Conservation (phyloP, 2,329 filamentous ascomycete species). For the Colletotrichum paranaense region DNA sequence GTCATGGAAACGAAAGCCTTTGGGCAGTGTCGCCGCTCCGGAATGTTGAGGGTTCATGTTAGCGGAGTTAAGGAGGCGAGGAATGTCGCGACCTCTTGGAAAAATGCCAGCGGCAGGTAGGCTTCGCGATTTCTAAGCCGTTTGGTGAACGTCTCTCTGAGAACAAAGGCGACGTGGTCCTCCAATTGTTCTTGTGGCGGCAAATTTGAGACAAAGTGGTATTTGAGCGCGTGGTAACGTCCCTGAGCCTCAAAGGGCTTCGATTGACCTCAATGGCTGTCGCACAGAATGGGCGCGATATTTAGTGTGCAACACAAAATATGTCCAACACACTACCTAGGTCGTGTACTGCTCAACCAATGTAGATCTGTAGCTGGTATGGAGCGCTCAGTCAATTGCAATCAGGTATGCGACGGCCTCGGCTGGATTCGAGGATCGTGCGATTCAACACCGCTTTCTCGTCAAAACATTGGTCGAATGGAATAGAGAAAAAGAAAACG, state of each 20-base stretch:
- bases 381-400: background rate
- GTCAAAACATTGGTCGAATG: conserved; percentile 4
- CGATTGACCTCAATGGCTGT: background rate
- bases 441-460: background rate
- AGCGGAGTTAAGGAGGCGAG: conserved; percentile 29
- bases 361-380: background rate
- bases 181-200: conserved; percentile 14
- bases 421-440: conserved; percentile 19
- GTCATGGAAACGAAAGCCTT: conserved; percentile 51
- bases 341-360: background rate
- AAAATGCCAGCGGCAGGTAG: conserved; percentile 14
- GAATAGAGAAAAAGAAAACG: conserved; percentile 10
- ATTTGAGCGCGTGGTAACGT: conserved; percentile 12
- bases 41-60: conserved; percentile 60
- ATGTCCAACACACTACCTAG: background rate
- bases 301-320: background rate
- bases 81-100: conserved; percentile 36
- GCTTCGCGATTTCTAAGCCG: background rate
- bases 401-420: conserved; percentile 14
- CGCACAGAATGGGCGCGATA: background rate
- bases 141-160: background rate
- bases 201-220: conserved; percentile 19
- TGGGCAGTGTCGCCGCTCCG: conserved; percentile 56
- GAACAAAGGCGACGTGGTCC: conserved; percentile 26
- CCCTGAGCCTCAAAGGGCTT: background rate